Evolutionary conservation across 2,329 filamentous ascomycete genomes (phyloP), one percentile per base, ranked within the genome.

Genomic region (Diaporthe caulivora): DNA sequence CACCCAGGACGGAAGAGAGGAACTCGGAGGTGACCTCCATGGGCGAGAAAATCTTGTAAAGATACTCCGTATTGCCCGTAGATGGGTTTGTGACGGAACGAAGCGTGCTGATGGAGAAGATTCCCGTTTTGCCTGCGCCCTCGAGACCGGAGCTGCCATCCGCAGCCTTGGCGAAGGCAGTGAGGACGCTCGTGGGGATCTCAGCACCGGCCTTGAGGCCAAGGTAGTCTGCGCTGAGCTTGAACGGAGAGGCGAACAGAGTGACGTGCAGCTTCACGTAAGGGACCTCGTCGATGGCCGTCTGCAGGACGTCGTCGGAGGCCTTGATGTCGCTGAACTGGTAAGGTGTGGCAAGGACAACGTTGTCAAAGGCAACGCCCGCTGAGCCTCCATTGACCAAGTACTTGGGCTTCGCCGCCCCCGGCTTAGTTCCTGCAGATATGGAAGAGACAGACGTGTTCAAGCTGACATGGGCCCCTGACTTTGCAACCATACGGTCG

Each of bases 231-330:
- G 93, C 88, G 26, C 90, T 92, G n/a, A 97, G 88, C n/a, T 84
- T 87, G 77, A 92, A 90, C 0, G 94, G 91, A 0, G 95, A 94
- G 0, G 95, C 88, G 79, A 99, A 96, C 0, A 98, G 89, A 0
- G 96, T 98, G 69, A 98, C 96, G 79, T 98, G 93, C 0, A 98
- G 88, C 62, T 90, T 89, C 3, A 95, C 94, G 81, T 98, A 99
- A 0, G 94, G 93, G n/a, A 98, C 92, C 58, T 89, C 82, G 76
- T 97, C 93, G 1, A 97, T 95, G 5, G 84, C 82, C 42, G 88
- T 86, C 70, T 94, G 92, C 21, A 95, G 89, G 31, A 97, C 89
- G 34, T 87, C 85, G 47, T 92, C 87, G 0, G 91, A 91, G 1
- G 87, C 83, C 3, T 86, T 84, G 78, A 98, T 92, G 72, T 89